These are phyloP conservation scores for Mrakia blollopis DNA, from an alignment of 768 basidiomycete species.

Conservation along the genomic window DNA sequence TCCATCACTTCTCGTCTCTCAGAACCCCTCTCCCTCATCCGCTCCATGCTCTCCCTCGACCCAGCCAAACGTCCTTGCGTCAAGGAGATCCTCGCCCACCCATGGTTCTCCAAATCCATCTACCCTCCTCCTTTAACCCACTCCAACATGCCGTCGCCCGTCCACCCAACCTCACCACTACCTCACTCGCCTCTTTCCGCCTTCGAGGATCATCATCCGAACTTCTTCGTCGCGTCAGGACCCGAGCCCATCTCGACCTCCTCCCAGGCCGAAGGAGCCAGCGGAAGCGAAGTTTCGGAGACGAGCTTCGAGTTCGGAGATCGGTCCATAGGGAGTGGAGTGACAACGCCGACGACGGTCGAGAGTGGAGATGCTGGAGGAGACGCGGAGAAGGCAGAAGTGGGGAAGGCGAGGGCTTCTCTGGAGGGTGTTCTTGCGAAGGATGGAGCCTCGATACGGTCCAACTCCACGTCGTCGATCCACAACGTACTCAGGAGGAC, in stretches of 20 bases:
- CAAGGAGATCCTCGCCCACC: conserved; percentile 73
- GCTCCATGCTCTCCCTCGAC: conserved; percentile 69
- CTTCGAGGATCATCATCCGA: conserved; percentile 30
- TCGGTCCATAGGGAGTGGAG: conserved; percentile 33
- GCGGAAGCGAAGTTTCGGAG: conserved; percentile 35
- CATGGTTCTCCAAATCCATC: conserved; percentile 63
- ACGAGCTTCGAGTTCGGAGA: conserved; percentile 37
- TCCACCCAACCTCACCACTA: not conserved
- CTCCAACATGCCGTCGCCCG: conserved; percentile 8
- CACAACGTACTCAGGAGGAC: conserved; percentile 15
- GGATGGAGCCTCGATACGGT: conserved; percentile 33
- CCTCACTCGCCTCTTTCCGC: conserved; percentile 15
- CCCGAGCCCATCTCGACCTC: conserved; percentile 26
- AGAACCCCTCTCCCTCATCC: conserved; percentile 84
- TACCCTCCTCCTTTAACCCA: conserved; percentile 27
- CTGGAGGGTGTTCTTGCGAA: not conserved
- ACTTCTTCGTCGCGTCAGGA: not conserved
- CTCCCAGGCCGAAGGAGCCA: conserved; percentile 15
- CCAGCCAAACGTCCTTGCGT: conserved; percentile 70
- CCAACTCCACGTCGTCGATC: conserved; percentile 29
- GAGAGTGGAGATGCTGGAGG: conserved; percentile 37
- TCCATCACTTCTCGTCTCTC: conserved; percentile 15
- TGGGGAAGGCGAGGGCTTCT: not conserved
- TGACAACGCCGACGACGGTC: conserved; percentile 42
- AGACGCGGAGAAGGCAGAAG: conserved; percentile 34